Percentiles rank a stretch among this genome's conserved stretches.
These are phyloP conservation scores for Boletus insuetus DNA, from an alignment of 768 basidiomycete genomes.

Conservation along the genomic window DNA sequence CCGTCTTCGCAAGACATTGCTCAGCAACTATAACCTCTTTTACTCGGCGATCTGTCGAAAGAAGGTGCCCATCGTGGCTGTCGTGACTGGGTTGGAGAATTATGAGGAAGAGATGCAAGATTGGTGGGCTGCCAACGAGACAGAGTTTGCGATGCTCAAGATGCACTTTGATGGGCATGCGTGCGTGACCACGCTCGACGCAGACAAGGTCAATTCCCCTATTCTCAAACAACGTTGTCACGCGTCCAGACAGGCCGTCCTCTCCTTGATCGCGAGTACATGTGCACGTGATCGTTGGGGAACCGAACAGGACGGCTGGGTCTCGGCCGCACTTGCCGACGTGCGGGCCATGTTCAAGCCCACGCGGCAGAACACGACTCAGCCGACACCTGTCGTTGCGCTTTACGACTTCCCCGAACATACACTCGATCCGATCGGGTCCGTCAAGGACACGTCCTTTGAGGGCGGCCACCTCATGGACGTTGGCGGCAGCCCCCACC, in stretches of 20 bases:
- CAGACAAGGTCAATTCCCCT: conserved; percentile 29
- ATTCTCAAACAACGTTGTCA: conserved; percentile 26
- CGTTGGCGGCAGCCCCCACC: conserved; percentile 12
- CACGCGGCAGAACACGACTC: background rate
- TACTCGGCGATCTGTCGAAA: conserved; percentile 34
- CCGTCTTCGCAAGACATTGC: conserved; percentile 25
- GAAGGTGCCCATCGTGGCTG: conserved; percentile 36
- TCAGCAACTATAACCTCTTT: conserved; percentile 39
- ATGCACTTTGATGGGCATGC: conserved; percentile 37
- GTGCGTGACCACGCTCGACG: conserved; percentile 38
- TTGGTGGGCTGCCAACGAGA: conserved; percentile 35
- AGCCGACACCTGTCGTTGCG: conserved; percentile 17
- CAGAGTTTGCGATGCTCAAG: conserved; percentile 25
- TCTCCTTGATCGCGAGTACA: conserved; percentile 16
- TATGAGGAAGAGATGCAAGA: conserved; percentile 27
- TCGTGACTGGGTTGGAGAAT: conserved; percentile 39
- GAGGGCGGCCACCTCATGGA: conserved; percentile 22
- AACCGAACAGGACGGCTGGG: conserved; percentile 20
- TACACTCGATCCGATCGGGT: background rate
- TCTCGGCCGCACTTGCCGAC: conserved; percentile 19
- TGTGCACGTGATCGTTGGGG: conserved; percentile 26
- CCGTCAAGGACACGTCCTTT: conserved; percentile 17
- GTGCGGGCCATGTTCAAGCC: conserved; percentile 24
- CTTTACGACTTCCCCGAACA: conserved; percentile 23
- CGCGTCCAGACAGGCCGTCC: conserved; percentile 24